Evolutionary conservation across 371 early-diverging fungal species (phyloP).

Genomic region (Syncephalastrum sp.): DNA sequence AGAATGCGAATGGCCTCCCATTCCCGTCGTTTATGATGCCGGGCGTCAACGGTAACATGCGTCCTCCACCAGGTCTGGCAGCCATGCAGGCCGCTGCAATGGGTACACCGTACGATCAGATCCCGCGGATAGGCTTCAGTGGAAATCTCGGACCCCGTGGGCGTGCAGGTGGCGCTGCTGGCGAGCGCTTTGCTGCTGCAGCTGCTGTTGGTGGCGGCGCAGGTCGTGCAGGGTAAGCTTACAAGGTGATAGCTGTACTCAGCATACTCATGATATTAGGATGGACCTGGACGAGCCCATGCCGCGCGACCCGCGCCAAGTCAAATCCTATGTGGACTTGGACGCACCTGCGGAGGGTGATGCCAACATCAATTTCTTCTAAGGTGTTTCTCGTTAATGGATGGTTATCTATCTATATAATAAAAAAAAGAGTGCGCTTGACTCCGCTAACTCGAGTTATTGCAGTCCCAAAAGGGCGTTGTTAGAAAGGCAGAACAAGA

Average conservation of each 20-base stretch:
- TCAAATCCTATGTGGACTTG: slow-evolving; percentile 85
- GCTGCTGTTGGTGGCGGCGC: not conserved
- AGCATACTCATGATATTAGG: not conserved
- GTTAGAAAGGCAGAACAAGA: too few species aligned
- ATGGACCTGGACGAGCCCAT: slow-evolving; percentile 36
- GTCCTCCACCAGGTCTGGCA: slow-evolving; percentile 12
- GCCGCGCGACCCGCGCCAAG: slow-evolving; percentile 68
- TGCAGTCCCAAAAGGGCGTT: too few species aligned
- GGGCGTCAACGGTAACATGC: slow-evolving; percentile 16
- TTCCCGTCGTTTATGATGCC: slow-evolving; percentile 26
- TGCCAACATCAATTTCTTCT: slow-evolving; percentile 44
- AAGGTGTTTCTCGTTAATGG: too few species aligned
- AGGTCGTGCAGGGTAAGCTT: slow-evolving; percentile 10
- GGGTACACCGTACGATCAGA: slow-evolving; percentile 67
- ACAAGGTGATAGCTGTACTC: slow-evolving; percentile 2
- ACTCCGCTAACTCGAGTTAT: too few species aligned
- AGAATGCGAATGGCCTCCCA: slow-evolving; percentile 16
- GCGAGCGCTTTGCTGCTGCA: slow-evolving; percentile 10
- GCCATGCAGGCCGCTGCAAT: slow-evolving; percentile 33
- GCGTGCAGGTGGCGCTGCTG: slow-evolving; percentile 8
- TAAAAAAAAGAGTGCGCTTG: too few species aligned
- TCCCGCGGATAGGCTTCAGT: slow-evolving; percentile 68
- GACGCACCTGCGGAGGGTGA: slow-evolving; percentile 89
- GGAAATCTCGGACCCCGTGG: slow-evolving; percentile 6
- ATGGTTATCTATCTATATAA: too few species aligned